Conservation (phyloP, 495 filamentous ascomycete species). For the Aspergillus avenaceus region DNA sequence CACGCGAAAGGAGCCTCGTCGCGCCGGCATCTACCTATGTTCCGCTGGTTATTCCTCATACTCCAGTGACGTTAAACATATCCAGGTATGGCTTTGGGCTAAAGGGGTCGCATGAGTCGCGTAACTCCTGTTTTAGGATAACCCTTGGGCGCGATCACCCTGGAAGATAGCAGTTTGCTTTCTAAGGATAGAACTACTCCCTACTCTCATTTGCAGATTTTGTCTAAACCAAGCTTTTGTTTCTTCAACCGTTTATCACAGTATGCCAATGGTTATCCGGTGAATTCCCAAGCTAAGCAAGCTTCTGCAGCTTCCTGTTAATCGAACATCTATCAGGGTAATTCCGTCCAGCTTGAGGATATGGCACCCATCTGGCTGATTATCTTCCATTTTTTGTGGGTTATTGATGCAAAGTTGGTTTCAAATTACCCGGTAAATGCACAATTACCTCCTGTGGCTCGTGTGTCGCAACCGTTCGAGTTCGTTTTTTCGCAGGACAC, state of each 20-base stretch:
- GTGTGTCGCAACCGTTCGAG: conserved; percentile 56
- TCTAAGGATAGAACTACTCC: conserved; percentile 19
- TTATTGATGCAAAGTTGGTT: conserved; percentile 39
- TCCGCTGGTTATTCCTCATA: conserved; percentile 33
- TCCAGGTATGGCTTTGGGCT: conserved; percentile 43
- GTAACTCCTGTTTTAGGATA: conserved; percentile 28
- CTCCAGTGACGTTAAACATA: conserved; percentile 43
- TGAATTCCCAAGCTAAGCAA: conserved; percentile 1
- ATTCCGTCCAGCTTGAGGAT: conserved; percentile 12
- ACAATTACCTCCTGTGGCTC: conserved; percentile 72
- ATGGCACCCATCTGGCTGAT: conserved; percentile 31
- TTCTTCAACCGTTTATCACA: conserved; percentile 5
- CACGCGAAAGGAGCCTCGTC: conserved; percentile 32
- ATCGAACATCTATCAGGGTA: conserved; percentile 6
- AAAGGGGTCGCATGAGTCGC: conserved; percentile 32
- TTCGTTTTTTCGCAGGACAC: conserved; percentile 68
- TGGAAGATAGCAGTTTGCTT: conserved; percentile 19
- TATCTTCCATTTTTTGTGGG: conserved; percentile 28
- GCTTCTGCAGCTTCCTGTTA: conserved; percentile 13
- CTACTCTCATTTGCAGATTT: background rate
- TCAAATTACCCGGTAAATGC: conserved; percentile 70
- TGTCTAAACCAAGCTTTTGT: conserved; percentile 10
- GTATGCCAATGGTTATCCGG: background rate
- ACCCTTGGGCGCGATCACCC: conserved; percentile 29
- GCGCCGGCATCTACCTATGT: conserved; percentile 8